These are phyloP conservation scores for Populus hybrid DNA, from an alignment of 441 rosid species.

Conservation along the genomic window DNA sequence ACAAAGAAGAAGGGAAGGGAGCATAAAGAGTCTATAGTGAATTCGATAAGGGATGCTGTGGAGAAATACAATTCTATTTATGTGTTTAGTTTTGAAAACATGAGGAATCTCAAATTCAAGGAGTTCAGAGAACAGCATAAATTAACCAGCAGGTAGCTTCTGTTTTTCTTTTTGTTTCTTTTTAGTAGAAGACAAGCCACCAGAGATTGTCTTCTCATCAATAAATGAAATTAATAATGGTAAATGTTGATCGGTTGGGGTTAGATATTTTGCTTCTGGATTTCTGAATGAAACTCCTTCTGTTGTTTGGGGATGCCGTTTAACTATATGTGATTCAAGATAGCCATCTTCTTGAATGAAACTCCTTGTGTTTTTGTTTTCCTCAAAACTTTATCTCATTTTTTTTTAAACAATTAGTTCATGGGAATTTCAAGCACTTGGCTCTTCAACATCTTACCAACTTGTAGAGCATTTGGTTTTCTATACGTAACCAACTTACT, in stretches of 20 bases:
- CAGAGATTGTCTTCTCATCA: background rate
- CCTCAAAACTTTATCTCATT: background rate
- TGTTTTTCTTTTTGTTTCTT: background rate
- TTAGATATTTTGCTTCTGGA: background rate
- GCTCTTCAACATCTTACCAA: background rate
- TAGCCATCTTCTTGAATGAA: background rate
- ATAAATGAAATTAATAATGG: background rate
- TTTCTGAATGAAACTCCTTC: too few species aligned
- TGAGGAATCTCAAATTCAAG: slow-evolving; percentile 93
- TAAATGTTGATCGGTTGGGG: background rate
- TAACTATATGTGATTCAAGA: background rate
- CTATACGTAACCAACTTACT: background rate
- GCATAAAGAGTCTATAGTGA: slow-evolving; percentile 71
- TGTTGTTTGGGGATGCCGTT: background rate
- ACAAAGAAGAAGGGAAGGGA: slow-evolving; percentile 96
- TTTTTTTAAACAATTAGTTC: background rate
- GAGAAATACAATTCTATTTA: slow-evolving; percentile 59
- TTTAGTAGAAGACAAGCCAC: background rate
- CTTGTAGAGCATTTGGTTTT: background rate
- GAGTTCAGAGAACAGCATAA: slow-evolving; percentile 90
- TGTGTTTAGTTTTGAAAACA: slow-evolving; percentile 90
- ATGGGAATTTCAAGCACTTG: background rate
- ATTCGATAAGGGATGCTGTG: slow-evolving; percentile 64
- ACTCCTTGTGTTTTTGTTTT: background rate
- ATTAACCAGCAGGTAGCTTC: slow-evolving; percentile 59